These are phyloP conservation scores for Exophiala viscosa DNA, from an alignment of 2,329 filamentous ascomycete genomes.

Conservation along the genomic window DNA sequence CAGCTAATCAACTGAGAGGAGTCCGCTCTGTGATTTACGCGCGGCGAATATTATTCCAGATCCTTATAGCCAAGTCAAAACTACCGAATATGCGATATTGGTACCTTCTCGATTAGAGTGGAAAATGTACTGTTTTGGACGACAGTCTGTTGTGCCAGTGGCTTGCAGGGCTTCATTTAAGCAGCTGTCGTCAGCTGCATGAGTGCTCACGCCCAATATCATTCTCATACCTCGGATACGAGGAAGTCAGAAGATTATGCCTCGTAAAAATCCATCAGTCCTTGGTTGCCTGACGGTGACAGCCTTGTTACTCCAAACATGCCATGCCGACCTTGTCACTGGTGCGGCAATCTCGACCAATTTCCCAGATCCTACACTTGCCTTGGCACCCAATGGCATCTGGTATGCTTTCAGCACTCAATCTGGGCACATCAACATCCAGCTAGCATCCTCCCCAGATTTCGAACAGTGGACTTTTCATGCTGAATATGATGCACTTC, in stretches of 20 bases:
- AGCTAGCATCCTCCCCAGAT: slow-evolving; percentile 48
- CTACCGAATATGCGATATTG: no score
- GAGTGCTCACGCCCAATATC: background rate
- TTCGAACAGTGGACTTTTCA: slow-evolving; percentile 47
- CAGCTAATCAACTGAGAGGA: no score
- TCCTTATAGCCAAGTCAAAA: no score
- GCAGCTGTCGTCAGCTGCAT: background rate
- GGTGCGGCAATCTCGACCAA: slow-evolving; percentile 36
- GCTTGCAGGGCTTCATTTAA: no score
- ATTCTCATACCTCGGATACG: background rate
- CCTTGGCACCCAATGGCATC: slow-evolving; percentile 42
- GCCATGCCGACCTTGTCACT: background rate
- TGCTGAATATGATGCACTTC: slow-evolving; percentile 50
- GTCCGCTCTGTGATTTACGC: no score
- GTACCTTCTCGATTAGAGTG: no score
- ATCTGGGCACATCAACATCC: slow-evolving; percentile 48
- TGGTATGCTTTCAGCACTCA: slow-evolving; percentile 58
- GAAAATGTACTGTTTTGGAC: no score
- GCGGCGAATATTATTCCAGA: no score
- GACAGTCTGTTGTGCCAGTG: no score
- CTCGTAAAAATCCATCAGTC: background rate
- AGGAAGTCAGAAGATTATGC: background rate
- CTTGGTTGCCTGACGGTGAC: background rate
- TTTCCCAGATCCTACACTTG: slow-evolving; percentile 55
- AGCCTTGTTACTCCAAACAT: slow-evolving; percentile 1